Base-by-base conservation (phyloP, 345 rosid species). In the Camelina sativa region DNA sequence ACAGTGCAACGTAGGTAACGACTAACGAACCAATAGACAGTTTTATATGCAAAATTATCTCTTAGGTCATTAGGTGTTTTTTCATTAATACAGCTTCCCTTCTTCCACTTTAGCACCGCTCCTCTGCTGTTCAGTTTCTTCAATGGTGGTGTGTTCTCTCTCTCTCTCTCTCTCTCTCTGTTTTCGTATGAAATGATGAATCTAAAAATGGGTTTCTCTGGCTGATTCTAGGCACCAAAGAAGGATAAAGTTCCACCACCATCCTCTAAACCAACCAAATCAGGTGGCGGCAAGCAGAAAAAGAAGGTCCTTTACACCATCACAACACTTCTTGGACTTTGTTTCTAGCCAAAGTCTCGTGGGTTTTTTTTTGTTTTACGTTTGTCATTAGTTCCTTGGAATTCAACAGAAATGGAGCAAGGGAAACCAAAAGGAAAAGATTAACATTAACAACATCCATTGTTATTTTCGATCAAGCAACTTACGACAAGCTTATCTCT, bases 341-440 rank as follows among this genome's bases (percentile, higher is more conserved):
- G 10, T 10, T 2, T 12, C 25, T 23, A n/a, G n/a, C n/a, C n/a
- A n/a, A n/a, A n/a, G n/a, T n/a, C n/a, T n/a, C n/a, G n/a, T n/a
- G n/a, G n/a, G n/a, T n/a, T n/a, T n/a, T n/a, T n/a, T n/a, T n/a
- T n/a, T n/a, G n/a, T n/a, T n/a, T n/a, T n/a, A n/a, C n/a, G n/a
- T n/a, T n/a, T n/a, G 7, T 7, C 48, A 22, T 17, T 10, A 22
- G 3, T 2, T 1, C 44, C 28, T 25, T 41, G 32, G 61, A 37
- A 37, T 51, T 4, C 28, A 40, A 54, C 79, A 80, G 87, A 84
- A 82, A 72, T 86, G 85, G 90, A 84, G 85, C 82, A 82, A 82
- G 74, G 90, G 87, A 41, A 82, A 84, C 74, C 87, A 86, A 75
- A 82, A 84, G 82, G 88, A 84, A 80, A 84, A 86, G 65, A 85